Base-by-base conservation (phyloP, 805 yeast genomes). In the Suhomyces sp. region DNA sequence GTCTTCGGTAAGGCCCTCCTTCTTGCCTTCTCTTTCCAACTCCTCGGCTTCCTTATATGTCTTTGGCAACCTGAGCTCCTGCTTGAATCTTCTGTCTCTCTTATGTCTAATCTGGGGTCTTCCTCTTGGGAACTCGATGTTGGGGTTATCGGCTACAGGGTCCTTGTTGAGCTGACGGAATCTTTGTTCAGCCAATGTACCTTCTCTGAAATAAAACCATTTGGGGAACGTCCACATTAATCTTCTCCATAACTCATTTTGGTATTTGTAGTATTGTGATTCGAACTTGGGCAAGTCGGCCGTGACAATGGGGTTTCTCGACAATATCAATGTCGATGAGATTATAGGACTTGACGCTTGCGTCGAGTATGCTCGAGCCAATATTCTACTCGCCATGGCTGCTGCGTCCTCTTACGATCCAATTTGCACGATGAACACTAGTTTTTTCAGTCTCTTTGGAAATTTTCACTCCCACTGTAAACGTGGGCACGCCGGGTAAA, bases 151-250 rank as follows among this genome's bases (percentile, higher is more conserved):
- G 38, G 84, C 79, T 4, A 85, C 82, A 6, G 97, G 96, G 51
- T 86, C 85, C 54, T 78, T 81, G 67, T 93, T 96, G 29, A 86
- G 85, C 60, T 84, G 83, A 50, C 85, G 72, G 71, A 84, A 93
- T 60, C 82, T 83, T 66, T 90, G 88, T 67, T 90, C 97, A 3
- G 96, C 83, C 56, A 94, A 76, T 1, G 97, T 87, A 56, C 98
- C 98, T 62, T 82, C 86, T 65, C 87, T 89, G 75, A 86, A 94
- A 73, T 92, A 94, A 67, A 84, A 92, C 82, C 90, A 90, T 61
- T 87, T 85, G 5, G 99, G 98, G 70, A 94, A 94, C 0, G 98
- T 91, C 97, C 97, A 91, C 96, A 92, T 91, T 60, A 94, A 78
- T 62, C 98, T 81, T 65, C 85, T 85, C 77, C 91, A 92, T 51